These are phyloP conservation scores for Diversispora eburnea DNA, from an alignment of 192 early-diverging fungal species.

Conservation along the genomic window DNA sequence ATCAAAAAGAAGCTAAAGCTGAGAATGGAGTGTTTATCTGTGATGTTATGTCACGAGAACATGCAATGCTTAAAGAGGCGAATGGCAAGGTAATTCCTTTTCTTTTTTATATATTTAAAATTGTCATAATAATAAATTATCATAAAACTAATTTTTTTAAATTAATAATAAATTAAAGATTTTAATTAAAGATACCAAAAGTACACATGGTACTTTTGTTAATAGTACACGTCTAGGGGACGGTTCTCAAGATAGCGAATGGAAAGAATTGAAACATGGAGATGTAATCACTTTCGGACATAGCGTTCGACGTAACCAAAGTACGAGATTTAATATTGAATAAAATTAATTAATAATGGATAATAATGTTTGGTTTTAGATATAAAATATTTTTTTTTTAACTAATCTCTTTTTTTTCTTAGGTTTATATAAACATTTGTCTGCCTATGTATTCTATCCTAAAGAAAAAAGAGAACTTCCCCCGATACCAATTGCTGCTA, in stretches of 20 bases:
- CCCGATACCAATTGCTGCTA: neutral
- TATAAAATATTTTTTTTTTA: neutral
- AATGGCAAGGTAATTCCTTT: conserved; percentile 15
- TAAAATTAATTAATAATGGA: neutral
- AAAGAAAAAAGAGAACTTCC: neutral
- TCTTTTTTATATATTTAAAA: neutral
- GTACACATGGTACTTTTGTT: conserved; percentile 30
- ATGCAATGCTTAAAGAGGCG: conserved; percentile 16
- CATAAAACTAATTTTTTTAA: neutral
- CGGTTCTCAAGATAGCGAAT: conserved; percentile 13
- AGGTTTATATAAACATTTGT: conserved; percentile 26
- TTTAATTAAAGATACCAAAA: conserved; percentile 26
- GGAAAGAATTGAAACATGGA: neutral
- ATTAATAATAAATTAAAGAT: conserved; percentile 9
- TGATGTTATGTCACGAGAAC: conserved; percentile 28
- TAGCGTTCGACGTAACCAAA: conserved; percentile 27
- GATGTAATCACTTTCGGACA: conserved; percentile 29
- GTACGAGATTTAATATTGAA: neutral
- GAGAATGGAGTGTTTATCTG: conserved; percentile 28
- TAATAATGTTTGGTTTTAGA: neutral
- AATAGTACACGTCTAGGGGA: conserved; percentile 10
- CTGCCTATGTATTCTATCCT: conserved; percentile 22
- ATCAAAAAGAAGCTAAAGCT: conserved; percentile 25
- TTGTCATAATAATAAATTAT: neutral
- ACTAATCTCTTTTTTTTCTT: neutral